These are phyloP conservation scores for Solanum rostratum DNA, from an alignment of 257 asterid genomes.

Conservation along the genomic window DNA sequence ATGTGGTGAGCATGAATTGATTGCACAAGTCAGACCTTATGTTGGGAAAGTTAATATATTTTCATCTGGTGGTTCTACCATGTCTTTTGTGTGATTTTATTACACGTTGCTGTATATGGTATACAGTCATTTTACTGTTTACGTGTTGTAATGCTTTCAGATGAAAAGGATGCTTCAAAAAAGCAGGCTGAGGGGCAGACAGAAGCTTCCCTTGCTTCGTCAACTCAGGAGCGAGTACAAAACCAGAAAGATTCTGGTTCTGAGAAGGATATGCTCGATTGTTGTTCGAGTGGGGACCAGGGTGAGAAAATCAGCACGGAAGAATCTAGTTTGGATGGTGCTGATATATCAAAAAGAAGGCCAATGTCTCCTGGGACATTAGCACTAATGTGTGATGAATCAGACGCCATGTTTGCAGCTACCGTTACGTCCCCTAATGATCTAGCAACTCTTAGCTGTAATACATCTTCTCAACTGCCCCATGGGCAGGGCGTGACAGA, in stretches of 20 bases:
- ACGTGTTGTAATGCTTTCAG: slow-evolving; percentile 19
- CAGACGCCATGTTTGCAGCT: slow-evolving; percentile 56
- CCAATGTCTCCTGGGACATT: slow-evolving; percentile 93
- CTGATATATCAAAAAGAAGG: slow-evolving; percentile 51
- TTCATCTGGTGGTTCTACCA: neutral
- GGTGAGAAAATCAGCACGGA: slow-evolving; percentile 30
- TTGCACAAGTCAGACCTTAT: neutral
- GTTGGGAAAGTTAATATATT: neutral
- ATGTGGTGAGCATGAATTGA: neutral
- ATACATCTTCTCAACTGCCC: slow-evolving; percentile 33
- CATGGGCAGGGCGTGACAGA: slow-evolving; percentile 47
- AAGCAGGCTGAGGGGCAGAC: slow-evolving; percentile 35
- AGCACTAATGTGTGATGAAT: slow-evolving; percentile 96
- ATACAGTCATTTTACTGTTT: neutral
- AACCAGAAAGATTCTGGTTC: slow-evolving; percentile 27
- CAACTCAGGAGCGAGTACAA: slow-evolving; percentile 34
- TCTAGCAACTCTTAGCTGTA: slow-evolving; percentile 19
- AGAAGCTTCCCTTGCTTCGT: slow-evolving; percentile 34
- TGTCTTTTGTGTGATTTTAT: neutral
- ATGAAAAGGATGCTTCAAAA: slow-evolving; percentile 35
- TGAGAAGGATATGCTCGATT: slow-evolving; percentile 24
- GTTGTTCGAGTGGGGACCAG: slow-evolving; percentile 27
- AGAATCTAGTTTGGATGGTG: slow-evolving; percentile 49
- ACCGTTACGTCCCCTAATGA: slow-evolving; percentile 38
- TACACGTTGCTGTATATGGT: neutral